phyloP scores from a whole-genome alignment of 2,329 filamentous ascomycete genomes.

The Thielaviopsis euricoi region DNA sequence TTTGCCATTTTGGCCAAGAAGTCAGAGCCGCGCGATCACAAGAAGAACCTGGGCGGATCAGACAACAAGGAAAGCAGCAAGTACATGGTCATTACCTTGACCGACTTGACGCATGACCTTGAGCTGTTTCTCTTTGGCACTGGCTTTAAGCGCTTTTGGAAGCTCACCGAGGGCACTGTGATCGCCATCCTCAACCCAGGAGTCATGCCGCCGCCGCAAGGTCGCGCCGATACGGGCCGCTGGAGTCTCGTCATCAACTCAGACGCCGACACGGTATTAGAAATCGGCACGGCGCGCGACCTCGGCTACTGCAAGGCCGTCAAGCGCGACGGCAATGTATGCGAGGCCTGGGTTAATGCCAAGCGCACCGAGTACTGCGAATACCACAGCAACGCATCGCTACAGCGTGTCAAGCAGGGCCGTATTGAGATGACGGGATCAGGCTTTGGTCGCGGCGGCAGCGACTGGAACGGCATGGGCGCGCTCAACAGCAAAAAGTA shows the following conservation, averaged over 20 bases:
- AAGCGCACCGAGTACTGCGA: slow-evolving; percentile 84
- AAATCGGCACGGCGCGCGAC: slow-evolving; percentile 72
- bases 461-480: slow-evolving; percentile 17
- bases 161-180: slow-evolving; percentile 77
- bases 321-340: slow-evolving; percentile 69
- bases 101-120: slow-evolving; percentile 77
- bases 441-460: slow-evolving; percentile 25
- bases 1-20: slow-evolving; percentile 80
- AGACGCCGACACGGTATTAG: slow-evolving; percentile 75
- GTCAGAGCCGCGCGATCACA: slow-evolving; percentile 55
- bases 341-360: slow-evolving; percentile 72
- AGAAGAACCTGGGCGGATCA: slow-evolving; percentile 20
- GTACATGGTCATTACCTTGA: slow-evolving; percentile 83
- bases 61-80: slow-evolving; percentile 39
- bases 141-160: slow-evolving; percentile 87
- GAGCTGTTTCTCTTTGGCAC: slow-evolving; percentile 85
- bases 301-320: slow-evolving; percentile 75
- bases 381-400: slow-evolving; percentile 71
- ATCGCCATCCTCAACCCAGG: slow-evolving; percentile 82
- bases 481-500: slow-evolving; percentile 20
- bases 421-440: slow-evolving; percentile 69
- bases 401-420: slow-evolving; percentile 42
- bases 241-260: slow-evolving; percentile 78
- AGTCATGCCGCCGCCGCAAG: slow-evolving; percentile 72
- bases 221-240: slow-evolving; percentile 58